Evolutionary conservation across 2,329 filamentous ascomycete genomes (phyloP), one percentile per base, ranked within the genome.

Genomic region (Fonsecaea monophora): DNA sequence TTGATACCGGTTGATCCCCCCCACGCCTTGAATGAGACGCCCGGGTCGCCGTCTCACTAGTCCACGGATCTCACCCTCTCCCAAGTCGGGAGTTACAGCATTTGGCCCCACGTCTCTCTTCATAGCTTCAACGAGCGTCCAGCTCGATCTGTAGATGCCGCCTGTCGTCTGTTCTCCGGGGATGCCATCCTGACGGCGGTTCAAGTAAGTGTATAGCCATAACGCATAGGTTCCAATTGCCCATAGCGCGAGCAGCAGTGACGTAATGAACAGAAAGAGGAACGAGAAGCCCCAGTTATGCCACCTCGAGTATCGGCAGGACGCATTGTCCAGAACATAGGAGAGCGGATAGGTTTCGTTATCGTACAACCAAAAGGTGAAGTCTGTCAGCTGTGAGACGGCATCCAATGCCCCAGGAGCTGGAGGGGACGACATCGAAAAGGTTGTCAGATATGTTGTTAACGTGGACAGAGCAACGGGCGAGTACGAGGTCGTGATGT

Each of bases 271-370:
- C 0, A 75, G 70, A 4, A 79, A 69, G 66, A 78, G 73, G 25
- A 76, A 76, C 0, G 75, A 76, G 68, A 79, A 79, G 7, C 78
- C 78, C 78, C 77, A 80, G 60, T 75, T 60, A 45, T 79, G 78
- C 35, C 55, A 64, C 7, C 53, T 48, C 12, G 45, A 60, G 25
- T 70, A 68, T 4, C 54, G 66, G 54, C 68, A 70, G 12, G 64
- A 58, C 25, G 63, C 61, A 21, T 66, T 48, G 34, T 67, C 64
- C 25, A 62, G 55, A 25, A 70, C 32, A 40, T 70, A 70, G 18
- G 45, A 59, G 42, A 48, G 60, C 32, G 60, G 30, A 62, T 70
- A 70, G 3, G 63, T 68, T 35, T 70, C 38, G 50, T 68, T 66
- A 12, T 64, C 53, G 58, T 68, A 70, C 15, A 56, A 40, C 66